Base-by-base conservation (phyloP, 345 rosid genomes). In the Orychophragmus violaceus region DNA sequence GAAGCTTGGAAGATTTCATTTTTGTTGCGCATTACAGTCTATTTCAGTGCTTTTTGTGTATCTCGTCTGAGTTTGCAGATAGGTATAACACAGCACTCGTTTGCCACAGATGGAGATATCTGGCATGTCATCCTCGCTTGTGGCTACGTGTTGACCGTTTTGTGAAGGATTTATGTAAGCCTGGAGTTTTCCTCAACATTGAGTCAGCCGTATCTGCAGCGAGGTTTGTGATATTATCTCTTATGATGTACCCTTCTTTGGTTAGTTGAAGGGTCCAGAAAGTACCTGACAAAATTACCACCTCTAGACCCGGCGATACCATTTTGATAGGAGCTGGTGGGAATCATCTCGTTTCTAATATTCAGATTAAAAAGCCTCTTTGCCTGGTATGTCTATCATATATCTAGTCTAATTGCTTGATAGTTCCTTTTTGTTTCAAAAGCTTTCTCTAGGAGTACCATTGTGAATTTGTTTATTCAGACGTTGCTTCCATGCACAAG, bases 11-110 rank as follows among this genome's bases (percentile, higher is more conserved):
- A 27, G 17, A 19, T 68, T 14, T 55, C 41, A 39, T 13, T 13
- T 23, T 25, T 33, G 9, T 12, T 55, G 32, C 0, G 25, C 13
- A 7, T 60, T 25, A 55, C 54, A n/a, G 61, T 33, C 55, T 3
- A 28, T 68, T 55, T 68, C 74, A 62, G 77, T 64, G 25, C 29
- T 60, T 16, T 68, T 77, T 82, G 79, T 78, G 70, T 77, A 68
- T 67, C 77, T 76, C 66, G 76, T 71, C 63, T 85, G 88, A 82
- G 88, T 77, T 81, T 90, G 96, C 97, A 93, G 98, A 93, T 93
- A 85, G 97, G 86, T 87, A 93, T 88, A 93, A 90, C 87, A 82
- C 96, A 66, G 96, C 99, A 82, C 96, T 90, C 82, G 96, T 88
- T 87, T 90, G 96, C 96, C 93, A 87, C 92, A 94, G 97, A 94